Percentiles rank a stretch among this genome's conserved stretches.
These are phyloP conservation scores for Novymonas esmeraldas DNA, from an alignment of 208 protist genomes.

Conservation along the genomic window DNA sequence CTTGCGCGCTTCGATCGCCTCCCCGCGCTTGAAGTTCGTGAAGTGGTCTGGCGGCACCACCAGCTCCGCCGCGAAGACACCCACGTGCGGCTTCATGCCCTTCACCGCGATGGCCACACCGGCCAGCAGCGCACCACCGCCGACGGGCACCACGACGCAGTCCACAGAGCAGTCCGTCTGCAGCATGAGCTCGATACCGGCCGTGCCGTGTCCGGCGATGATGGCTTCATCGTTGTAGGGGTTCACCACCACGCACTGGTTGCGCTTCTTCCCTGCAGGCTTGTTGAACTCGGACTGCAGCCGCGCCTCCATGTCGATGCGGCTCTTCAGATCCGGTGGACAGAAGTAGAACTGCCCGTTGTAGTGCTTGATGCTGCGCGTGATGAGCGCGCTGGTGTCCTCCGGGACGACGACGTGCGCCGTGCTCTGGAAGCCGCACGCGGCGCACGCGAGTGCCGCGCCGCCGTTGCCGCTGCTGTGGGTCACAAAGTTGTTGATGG, in stretches of 20 bases:
- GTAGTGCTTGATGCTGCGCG: slow-evolving; percentile 67
- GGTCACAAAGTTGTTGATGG: slow-evolving; percentile 81
- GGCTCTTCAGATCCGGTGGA: slow-evolving; percentile 54
- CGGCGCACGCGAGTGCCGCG: slow-evolving; percentile 89
- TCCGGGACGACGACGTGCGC: slow-evolving; percentile 91
- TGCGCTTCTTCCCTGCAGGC: slow-evolving; percentile 42
- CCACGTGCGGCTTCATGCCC: slow-evolving; percentile 85
- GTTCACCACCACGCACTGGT: slow-evolving; percentile 82
- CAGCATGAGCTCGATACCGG: slow-evolving; percentile 88
- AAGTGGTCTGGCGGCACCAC: slow-evolving; percentile 24
- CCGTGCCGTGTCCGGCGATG: slow-evolving; percentile 91
- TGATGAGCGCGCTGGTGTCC: slow-evolving; percentile 75
- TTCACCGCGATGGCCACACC: slow-evolving; percentile 90
- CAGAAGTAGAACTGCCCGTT: slow-evolving; percentile 50
- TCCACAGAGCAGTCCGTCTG: slow-evolving; percentile 84
- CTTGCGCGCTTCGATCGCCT: slow-evolving; percentile 25
- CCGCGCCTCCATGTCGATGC: slow-evolving; percentile 33
- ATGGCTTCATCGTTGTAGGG: slow-evolving; percentile 92
- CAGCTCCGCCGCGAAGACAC: slow-evolving; percentile 90
- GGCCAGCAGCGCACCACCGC: slow-evolving; percentile 87
- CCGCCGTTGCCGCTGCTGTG: slow-evolving; percentile 93
- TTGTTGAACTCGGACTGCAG: slow-evolving; percentile 54
- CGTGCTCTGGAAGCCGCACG: slow-evolving; percentile 72
- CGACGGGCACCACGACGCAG: slow-evolving; percentile 88
- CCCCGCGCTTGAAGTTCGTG: slow-evolving; percentile 48